phyloP scores from a whole-genome alignment of 2,329 filamentous ascomycete genomes.

The Paraphoma chrysanthemicola region DNA sequence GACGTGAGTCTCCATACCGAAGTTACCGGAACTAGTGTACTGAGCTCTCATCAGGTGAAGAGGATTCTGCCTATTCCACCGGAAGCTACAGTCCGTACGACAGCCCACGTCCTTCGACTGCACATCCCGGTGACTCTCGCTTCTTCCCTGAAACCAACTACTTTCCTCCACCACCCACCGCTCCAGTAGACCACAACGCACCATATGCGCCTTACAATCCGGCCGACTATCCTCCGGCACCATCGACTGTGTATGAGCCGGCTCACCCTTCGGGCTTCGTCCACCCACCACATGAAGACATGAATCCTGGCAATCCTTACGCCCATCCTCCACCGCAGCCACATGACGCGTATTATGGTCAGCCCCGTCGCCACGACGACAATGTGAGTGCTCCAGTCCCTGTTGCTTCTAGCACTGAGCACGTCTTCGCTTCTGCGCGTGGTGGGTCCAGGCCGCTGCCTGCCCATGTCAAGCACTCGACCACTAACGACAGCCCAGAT shows the following conservation, averaged over 20 bases:
- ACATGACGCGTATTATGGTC: conserved; percentile 40
- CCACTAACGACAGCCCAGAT: conserved; percentile 24
- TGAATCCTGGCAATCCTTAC: conserved; percentile 36
- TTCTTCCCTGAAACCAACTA: conserved; percentile 56
- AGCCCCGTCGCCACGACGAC: conserved; percentile 48
- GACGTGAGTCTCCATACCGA: conserved; percentile 52
- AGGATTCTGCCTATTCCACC: conserved; percentile 45
- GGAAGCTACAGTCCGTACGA: conserved; percentile 37
- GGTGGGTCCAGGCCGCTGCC: conserved; percentile 45
- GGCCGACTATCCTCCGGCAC: conserved; percentile 52
- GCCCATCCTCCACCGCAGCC: conserved; percentile 28
- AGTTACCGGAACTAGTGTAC: conserved; percentile 18
- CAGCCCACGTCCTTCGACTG: conserved; percentile 42
- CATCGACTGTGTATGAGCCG: conserved; percentile 29
- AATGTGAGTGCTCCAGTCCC: conserved; percentile 58
- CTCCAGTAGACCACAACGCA: conserved; percentile 32
- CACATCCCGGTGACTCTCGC: conserved; percentile 38
- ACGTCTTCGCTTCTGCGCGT: conserved; percentile 30
- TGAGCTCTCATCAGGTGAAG: conserved; percentile 37
- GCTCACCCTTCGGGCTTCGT: conserved; percentile 38
- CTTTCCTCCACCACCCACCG: conserved; percentile 57
- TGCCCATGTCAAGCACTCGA: conserved; percentile 18
- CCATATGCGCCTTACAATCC: conserved; percentile 48
- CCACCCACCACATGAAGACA: conserved; percentile 38
- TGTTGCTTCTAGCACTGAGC: conserved; percentile 35